Percentiles rank a stretch among this genome's conserved stretches.
Conservation (phyloP, 306 rosid genomes). For the Hippophae tibetana region DNA sequence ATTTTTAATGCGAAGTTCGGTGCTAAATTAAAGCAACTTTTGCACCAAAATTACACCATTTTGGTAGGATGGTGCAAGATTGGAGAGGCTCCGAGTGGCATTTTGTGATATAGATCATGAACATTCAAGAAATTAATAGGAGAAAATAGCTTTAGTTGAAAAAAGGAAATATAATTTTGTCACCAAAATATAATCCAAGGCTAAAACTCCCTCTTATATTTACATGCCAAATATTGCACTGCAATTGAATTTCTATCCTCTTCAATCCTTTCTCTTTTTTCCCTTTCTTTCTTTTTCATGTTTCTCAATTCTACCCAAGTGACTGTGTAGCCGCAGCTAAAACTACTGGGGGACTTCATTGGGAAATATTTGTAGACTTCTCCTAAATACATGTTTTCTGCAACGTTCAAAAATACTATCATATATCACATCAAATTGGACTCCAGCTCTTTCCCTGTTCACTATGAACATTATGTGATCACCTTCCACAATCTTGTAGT, state of each 20-base stretch:
- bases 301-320: constrained; percentile 6
- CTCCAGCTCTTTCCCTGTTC: constrained; percentile 92
- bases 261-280: no score
- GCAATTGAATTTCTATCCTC: constrained; percentile 12
- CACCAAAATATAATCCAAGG: no score
- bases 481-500: constrained; percentile 83
- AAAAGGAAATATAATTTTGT: no score
- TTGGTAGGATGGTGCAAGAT: no score
- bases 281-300: not conserved
- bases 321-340: constrained; percentile 2
- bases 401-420: constrained; percentile 90
- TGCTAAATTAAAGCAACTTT: no score
- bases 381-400: constrained; percentile 80
- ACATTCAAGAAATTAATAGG: no score
- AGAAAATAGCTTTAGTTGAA: no score
- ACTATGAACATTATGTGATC: constrained; percentile 78
- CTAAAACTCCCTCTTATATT: constrained; percentile 11
- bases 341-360: constrained; percentile 49
- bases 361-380: constrained; percentile 62
- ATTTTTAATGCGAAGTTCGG: no score
- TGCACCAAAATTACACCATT: no score
- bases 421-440: constrained; percentile 77
- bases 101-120: no score
- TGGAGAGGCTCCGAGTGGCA: no score
- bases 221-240: constrained; percentile 13